Evolutionary conservation across 768 basidiomycete species (phyloP).

Genomic region (Cyclocybe cylindracea): DNA sequence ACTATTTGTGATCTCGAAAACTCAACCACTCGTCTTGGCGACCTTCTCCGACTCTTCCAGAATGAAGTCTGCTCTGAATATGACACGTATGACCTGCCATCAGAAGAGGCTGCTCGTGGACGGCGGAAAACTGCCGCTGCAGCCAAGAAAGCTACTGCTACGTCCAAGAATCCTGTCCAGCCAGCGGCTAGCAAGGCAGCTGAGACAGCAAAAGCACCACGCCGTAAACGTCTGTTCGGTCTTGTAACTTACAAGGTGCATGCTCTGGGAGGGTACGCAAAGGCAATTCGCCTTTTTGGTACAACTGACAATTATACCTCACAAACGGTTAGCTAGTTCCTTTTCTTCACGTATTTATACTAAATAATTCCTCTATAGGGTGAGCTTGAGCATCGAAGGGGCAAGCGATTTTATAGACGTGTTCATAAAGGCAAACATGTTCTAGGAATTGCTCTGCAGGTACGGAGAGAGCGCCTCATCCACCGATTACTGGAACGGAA

Average conservation of each 20-base stretch:
- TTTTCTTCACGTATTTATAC: not conserved
- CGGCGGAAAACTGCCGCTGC: conserved; percentile 2
- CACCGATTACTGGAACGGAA: too few relatives aligned
- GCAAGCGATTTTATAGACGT: conserved; percentile 9
- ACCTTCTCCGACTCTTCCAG: conserved; percentile 20
- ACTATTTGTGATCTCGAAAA: conserved; percentile 15
- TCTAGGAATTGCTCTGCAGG: not conserved
- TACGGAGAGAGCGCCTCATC: not conserved
- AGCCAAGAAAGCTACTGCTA: conserved; percentile 6
- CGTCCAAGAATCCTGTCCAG: too few relatives aligned
- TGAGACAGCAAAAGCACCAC: not conserved
- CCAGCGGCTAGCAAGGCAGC: too few relatives aligned
- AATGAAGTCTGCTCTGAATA: conserved; percentile 18
- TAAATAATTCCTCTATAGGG: conserved; percentile 5
- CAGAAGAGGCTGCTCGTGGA: conserved; percentile 25
- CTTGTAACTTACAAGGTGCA: conserved; percentile 22
- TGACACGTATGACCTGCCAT: conserved; percentile 29
- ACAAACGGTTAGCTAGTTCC: conserved; percentile 11
- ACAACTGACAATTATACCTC: conserved; percentile 14
- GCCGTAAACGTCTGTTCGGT: conserved; percentile 10
- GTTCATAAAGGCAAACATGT: not conserved
- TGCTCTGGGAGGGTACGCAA: conserved; percentile 20
- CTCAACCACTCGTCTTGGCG: conserved; percentile 23
- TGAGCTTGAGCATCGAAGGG: conserved; percentile 8
- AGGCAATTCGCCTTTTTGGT: conserved; percentile 9